Conservation (phyloP, 371 early-diverging fungal species). For the Gilbertella persicaria region DNA sequence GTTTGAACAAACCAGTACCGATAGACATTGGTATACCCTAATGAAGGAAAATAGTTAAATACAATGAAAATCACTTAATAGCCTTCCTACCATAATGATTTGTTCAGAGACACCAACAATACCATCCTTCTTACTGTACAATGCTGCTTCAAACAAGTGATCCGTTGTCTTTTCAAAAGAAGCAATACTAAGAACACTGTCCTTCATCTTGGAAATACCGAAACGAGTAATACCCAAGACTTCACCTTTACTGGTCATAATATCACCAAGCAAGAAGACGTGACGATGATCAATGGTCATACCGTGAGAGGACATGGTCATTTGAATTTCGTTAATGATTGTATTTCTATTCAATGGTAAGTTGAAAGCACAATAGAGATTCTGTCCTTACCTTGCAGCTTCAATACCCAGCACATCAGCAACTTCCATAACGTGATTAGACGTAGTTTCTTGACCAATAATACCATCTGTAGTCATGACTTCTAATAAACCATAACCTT, state of each 20-base stretch:
- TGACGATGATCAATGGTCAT: constrained; percentile 99
- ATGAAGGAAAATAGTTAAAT: not conserved
- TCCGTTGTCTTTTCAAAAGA: constrained; percentile 99
- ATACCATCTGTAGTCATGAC: constrained; percentile 92
- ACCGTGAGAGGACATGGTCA: constrained; percentile 87
- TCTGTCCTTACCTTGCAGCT: constrained; percentile 56
- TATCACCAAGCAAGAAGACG: constrained; percentile 97
- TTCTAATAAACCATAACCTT: constrained; percentile 93
- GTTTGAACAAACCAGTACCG: constrained; percentile 96
- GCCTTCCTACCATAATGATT: constrained; percentile 85
- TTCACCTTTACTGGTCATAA: constrained; percentile 99
- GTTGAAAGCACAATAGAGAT: not conserved
- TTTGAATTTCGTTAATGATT: constrained; percentile 87
- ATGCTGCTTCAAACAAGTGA: constrained; percentile 97
- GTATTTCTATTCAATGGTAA: constrained; percentile 47
- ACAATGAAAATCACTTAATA: not conserved
- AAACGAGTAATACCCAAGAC: constrained; percentile 98
- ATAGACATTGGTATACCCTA: constrained; percentile 94
- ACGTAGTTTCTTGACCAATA: constrained; percentile 77
- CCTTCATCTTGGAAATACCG: constrained; percentile 99
- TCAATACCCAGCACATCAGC: constrained; percentile 90
- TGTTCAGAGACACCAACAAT: constrained; percentile 98
- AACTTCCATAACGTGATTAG: constrained; percentile 97
- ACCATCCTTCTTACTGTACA: constrained; percentile 89
- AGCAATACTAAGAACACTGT: constrained; percentile 99